Evolutionary conservation across 2,329 filamentous ascomycete genomes (phyloP).

Genomic region (Calonectria henricotiae): DNA sequence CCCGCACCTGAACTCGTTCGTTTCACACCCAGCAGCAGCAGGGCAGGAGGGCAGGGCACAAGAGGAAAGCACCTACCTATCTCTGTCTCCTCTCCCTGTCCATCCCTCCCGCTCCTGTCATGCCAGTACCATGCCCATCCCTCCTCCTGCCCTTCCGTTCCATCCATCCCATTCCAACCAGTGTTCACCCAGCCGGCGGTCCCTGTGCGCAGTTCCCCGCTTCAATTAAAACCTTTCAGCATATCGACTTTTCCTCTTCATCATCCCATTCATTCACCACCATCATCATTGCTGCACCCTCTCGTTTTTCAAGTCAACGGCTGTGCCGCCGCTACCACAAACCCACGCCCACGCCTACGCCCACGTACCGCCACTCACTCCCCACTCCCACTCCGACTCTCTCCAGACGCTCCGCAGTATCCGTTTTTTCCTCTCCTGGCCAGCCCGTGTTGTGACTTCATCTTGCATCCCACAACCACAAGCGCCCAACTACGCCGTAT

Average conservation of each 20-base stretch:
- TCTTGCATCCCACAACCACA: constrained; percentile 41
- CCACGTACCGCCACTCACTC: constrained; percentile 27
- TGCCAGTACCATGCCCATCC: constrained; percentile 15
- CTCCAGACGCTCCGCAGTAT: constrained; percentile 41
- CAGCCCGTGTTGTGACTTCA: constrained; percentile 49
- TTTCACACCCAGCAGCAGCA: constrained; percentile 5
- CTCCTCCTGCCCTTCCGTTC: constrained; percentile 33
- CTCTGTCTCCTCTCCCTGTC: constrained; percentile 5
- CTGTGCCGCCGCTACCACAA: constrained; percentile 15
- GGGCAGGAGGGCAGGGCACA: constrained; percentile 20
- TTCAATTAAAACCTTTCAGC: constrained; percentile 26
- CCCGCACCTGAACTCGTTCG: constrained; percentile 16
- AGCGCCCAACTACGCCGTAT: constrained; percentile 26
- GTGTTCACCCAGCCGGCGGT: neutral
- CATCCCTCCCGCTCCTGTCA: constrained; percentile 4
- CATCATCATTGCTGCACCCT: neutral
- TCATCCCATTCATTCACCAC: constrained; percentile 17
- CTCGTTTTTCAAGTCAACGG: neutral
- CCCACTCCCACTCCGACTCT: constrained; percentile 36
- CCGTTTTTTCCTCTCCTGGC: constrained; percentile 34
- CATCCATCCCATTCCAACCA: constrained; percentile 23
- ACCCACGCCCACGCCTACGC: constrained; percentile 21
- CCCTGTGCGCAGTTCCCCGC: constrained; percentile 7
- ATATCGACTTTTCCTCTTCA: constrained; percentile 7
- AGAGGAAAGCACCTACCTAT: constrained; percentile 1